Base-by-base conservation (phyloP, 2,329 filamentous ascomycete species). In the Hymenoscyphus albidus region DNA sequence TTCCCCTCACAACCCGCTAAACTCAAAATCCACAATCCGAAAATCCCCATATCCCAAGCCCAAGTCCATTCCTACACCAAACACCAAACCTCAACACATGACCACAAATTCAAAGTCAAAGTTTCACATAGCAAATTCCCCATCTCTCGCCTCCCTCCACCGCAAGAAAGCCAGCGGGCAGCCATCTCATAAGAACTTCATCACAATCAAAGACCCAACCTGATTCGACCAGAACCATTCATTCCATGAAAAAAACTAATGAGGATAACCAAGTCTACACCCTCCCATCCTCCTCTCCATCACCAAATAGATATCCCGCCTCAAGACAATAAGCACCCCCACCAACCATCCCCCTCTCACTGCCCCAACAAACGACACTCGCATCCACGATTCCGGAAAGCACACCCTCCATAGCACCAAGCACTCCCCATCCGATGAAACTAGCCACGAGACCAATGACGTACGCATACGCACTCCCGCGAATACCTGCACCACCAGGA, bases 381-480 rank as follows among this genome's bases (percentile, higher is more conserved):
- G 90, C 93, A 77, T 97, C 93, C 4, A 97, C 85, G 61, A 97
- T 93, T 62, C 92, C 92, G 61, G 91, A 91, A 31, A 97, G 79
- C 18, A 96, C 90, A 14, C 92, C 91, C 75, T 97, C 93, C 84
- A 96, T 94, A 1, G 93, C 90, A 32, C 93, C 92, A 60, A 99
- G 81, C 0, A 98, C 88, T 5, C 92, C 93, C 88, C 95, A 99
- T 7, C 95, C 95, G 70, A 99, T 97, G 62, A 94, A 93, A 66
- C 91, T 92, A 16, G 95, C 95, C 70, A 98, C 89, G 68, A 99
- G 77, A 10, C 93, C 95, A 27, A 99, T 92, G 1, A 98, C 86
- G 74, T 98, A 99, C 1, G 94, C 95, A 76, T 99, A 99, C 31
- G 95, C 82, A 72, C 92, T 97, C 9, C 95, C 95, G 57, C 86